Conservation (phyloP, 2,329 filamentous ascomycete species). For the Fusarium sp. region DNA sequence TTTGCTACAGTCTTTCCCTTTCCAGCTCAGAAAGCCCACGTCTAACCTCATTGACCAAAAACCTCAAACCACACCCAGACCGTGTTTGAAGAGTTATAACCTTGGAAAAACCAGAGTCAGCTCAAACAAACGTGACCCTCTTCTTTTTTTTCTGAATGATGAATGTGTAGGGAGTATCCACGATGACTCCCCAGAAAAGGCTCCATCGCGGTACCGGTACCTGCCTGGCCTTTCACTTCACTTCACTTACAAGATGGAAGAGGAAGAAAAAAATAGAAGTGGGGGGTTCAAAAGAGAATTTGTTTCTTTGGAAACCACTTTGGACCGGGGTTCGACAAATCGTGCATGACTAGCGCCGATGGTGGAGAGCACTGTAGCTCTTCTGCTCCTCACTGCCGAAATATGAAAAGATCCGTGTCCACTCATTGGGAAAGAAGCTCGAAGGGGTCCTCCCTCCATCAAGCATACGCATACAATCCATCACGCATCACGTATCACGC, state of each 20-base stretch:
- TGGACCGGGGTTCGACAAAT: slow-evolving; percentile 49
- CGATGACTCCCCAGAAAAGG: slow-evolving; percentile 30
- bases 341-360: slow-evolving; percentile 48
- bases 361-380: slow-evolving; percentile 19
- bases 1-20: slow-evolving; percentile 28
- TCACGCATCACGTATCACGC: not conserved
- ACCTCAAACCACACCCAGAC: slow-evolving; percentile 35
- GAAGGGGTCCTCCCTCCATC: slow-evolving; percentile 34
- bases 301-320: too few species aligned
- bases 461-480: not conserved
- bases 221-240: slow-evolving; percentile 8
- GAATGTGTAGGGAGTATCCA: slow-evolving; percentile 14
- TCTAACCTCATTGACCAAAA: slow-evolving; percentile 10
- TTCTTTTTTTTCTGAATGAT: slow-evolving; percentile 30
- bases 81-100: slow-evolving; percentile 30
- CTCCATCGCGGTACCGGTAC: slow-evolving; percentile 41
- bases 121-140: slow-evolving; percentile 39
- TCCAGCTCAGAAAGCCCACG: slow-evolving; percentile 7
- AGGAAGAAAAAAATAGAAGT: slow-evolving; percentile 21
- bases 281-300: slow-evolving; percentile 1
- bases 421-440: slow-evolving; percentile 1
- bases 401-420: slow-evolving; percentile 25
- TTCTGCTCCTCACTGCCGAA: slow-evolving; percentile 36
- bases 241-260: slow-evolving; percentile 36
- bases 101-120: not conserved